phyloP scores from a whole-genome alignment of 2,329 filamentous ascomycete genomes.

The Cladosporium colombiae region DNA sequence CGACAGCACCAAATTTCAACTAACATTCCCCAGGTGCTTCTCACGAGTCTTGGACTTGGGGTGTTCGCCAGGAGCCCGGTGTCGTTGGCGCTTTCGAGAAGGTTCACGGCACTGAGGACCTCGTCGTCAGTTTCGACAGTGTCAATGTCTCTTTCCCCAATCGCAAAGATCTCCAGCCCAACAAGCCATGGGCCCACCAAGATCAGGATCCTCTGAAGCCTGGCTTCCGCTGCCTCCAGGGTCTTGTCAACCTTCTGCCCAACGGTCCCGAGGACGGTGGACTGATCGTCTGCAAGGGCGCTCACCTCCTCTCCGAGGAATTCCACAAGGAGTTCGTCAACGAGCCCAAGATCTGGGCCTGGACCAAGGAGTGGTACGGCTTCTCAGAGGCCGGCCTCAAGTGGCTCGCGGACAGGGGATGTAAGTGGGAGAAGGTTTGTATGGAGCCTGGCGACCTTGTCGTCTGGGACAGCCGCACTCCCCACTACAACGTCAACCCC shows the following conservation, averaged over 20 bases:
- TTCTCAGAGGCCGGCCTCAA: slow-evolving; percentile 31
- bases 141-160: slow-evolving; percentile 48
- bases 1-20: no score
- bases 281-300: slow-evolving; percentile 40
- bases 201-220: slow-evolving; percentile 46
- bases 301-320: slow-evolving; percentile 37
- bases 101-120: slow-evolving; percentile 47
- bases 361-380: slow-evolving; percentile 34
- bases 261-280: slow-evolving; percentile 42
- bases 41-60: slow-evolving; percentile 48
- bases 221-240: slow-evolving; percentile 55
- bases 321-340: slow-evolving; percentile 35
- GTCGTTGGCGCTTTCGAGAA: slow-evolving; percentile 41
- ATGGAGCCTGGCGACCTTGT: slow-evolving; percentile 32
- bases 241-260: slow-evolving; percentile 50
- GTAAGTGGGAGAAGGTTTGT: slow-evolving; percentile 32
- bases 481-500: slow-evolving; percentile 34
- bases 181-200: slow-evolving; percentile 37
- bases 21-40: slow-evolving; percentile 24
- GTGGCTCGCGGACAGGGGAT: slow-evolving; percentile 26
- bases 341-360: slow-evolving; percentile 24
- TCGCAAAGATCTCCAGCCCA: slow-evolving; percentile 24
- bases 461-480: slow-evolving; percentile 30
- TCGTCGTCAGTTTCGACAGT: slow-evolving; percentile 54
- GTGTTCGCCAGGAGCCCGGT: slow-evolving; percentile 41